Evolutionary conservation across 164 flowering plant species (phyloP).

Genomic region (Nymphaea thermarum): DNA sequence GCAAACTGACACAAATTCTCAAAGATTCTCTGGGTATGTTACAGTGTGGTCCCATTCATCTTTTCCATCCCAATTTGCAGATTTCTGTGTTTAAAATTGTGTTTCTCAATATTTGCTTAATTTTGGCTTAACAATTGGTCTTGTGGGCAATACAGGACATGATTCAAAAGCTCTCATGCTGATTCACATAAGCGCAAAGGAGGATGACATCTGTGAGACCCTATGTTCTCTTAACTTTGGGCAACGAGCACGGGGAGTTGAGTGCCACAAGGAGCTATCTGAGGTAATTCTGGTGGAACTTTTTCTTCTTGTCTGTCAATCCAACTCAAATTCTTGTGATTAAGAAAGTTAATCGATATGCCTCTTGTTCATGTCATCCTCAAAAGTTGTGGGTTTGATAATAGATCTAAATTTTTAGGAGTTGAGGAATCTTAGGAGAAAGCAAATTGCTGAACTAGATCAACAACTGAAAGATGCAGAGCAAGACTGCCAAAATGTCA

Average conservation of each 20-base stretch:
- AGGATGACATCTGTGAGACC: constrained; percentile 60
- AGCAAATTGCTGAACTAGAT: constrained; percentile 33
- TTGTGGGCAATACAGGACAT: constrained; percentile 27
- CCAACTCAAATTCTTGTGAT: neutral
- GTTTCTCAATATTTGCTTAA: neutral
- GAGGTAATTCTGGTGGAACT: constrained; percentile 24
- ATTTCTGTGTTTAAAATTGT: neutral
- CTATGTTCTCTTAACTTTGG: constrained; percentile 62
- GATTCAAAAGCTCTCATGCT: constrained; percentile 73
- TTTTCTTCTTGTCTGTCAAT: neutral
- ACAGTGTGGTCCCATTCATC: neutral
- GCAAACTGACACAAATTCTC: constrained; percentile 81
- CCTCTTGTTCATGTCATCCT: neutral
- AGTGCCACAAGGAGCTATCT: constrained; percentile 35
- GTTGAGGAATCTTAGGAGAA: constrained; percentile 34
- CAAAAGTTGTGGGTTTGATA: neutral
- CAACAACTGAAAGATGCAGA: constrained; percentile 48
- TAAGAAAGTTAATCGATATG: neutral
- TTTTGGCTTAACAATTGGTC: neutral
- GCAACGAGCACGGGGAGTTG: constrained; percentile 54
- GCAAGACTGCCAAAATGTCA: constrained; percentile 37
- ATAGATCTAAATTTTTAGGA: constrained; percentile 23
- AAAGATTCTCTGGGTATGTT: constrained; percentile 68
- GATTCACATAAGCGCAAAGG: constrained; percentile 59
- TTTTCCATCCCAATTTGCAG: neutral